Percentiles rank a stretch among this genome's conserved stretches.
These are phyloP conservation scores for Pythium dissimile DNA, from an alignment of 352 stramenopile species.

Conservation along the genomic window DNA sequence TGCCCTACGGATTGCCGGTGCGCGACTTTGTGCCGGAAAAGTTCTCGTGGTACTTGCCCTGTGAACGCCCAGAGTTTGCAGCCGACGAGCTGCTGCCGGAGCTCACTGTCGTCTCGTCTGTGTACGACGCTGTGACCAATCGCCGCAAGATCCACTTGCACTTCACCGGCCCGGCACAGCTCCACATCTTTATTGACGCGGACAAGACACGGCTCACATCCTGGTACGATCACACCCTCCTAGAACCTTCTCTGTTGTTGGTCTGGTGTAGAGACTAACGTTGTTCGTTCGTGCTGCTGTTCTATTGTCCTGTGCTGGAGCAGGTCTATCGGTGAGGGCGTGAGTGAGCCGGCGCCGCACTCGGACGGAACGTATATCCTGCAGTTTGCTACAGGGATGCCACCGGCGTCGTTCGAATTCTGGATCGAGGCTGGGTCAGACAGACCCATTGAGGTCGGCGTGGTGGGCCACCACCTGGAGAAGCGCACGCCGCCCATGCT, in stretches of 20 bases:
- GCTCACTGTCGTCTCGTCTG: constrained; percentile 56
- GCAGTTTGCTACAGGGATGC: constrained; percentile 60
- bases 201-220: constrained; percentile 60
- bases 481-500: constrained; percentile 43
- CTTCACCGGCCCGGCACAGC: constrained; percentile 61
- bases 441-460: constrained; percentile 47
- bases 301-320: too few species aligned
- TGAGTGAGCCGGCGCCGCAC: constrained; percentile 48
- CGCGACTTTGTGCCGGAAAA: constrained; percentile 61
- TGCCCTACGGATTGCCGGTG: constrained; percentile 62
- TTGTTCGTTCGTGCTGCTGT: too few species aligned
- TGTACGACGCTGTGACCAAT: constrained; percentile 41
- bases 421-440: constrained; percentile 67
- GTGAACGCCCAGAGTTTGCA: constrained; percentile 25
- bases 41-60: constrained; percentile 68
- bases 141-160: constrained; percentile 60
- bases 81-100: not conserved
- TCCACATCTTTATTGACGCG: constrained; percentile 78
- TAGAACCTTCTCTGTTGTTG: constrained; percentile 12
- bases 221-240: too few species aligned
- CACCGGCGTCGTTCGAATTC: constrained; percentile 65
- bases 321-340: constrained; percentile 69
- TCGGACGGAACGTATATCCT: constrained; percentile 73
- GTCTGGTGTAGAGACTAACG: too few species aligned
- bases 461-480: constrained; percentile 71